Conservation (phyloP, 208 protist species). For the Trypanosoma conorhini region DNA sequence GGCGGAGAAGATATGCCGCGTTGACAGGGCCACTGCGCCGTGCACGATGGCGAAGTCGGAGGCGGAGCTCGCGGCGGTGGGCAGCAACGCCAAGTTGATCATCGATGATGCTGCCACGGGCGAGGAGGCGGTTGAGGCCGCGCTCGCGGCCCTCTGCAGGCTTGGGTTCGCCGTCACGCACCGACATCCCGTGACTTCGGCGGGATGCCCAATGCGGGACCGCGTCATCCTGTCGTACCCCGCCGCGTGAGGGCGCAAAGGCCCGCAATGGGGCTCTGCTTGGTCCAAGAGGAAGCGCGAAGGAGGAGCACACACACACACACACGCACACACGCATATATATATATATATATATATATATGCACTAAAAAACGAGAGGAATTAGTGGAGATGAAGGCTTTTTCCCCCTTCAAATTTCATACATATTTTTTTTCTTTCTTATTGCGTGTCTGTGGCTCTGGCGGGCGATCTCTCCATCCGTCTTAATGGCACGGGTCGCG, state of each 20-base stretch:
- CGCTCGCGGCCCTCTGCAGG: conserved; percentile 44
- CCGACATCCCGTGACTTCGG: conserved; percentile 70
- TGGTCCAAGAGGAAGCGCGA: too few relatives aligned
- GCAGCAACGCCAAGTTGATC: conserved; percentile 84
- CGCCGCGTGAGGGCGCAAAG: conserved; percentile 25
- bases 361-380: neutral
- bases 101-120: conserved; percentile 35
- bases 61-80: conserved; percentile 57
- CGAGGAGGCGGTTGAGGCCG: conserved; percentile 46
- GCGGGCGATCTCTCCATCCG: neutral
- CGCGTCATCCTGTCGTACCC: conserved; percentile 78
- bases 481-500: neutral
- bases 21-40: conserved; percentile 49
- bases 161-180: conserved; percentile 66
- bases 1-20: conserved; percentile 50
- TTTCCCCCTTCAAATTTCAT: neutral
- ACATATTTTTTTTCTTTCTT: conserved; percentile 7
- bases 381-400: neutral
- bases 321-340: conserved; percentile 7
- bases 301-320: neutral
- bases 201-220: conserved; percentile 73
- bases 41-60: conserved; percentile 43
- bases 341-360: neutral
- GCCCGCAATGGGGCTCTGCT: neutral
- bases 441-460: neutral